A percentile compares a stretch with the other conserved stretches of the same genome.
Evolutionary conservation across 768 basidiomycete genomes (phyloP).

Genomic region (Holtermanniella nyarrowii): DNA sequence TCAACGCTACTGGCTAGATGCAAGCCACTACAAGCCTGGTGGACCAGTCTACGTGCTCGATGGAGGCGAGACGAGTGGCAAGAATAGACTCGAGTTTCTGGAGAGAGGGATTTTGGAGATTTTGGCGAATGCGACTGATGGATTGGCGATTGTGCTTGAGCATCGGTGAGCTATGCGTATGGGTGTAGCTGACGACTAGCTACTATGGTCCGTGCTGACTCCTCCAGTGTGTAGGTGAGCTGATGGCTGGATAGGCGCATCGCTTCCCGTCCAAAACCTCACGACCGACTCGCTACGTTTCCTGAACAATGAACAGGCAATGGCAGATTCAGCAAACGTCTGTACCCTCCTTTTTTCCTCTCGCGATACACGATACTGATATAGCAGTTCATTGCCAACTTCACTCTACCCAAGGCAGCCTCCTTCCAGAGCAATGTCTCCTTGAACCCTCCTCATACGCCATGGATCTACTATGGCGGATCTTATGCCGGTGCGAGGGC

Average conservation of each 20-base stretch:
- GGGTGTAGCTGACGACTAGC: not conserved
- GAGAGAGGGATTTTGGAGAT: constrained; percentile 81
- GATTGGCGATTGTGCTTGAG: constrained; percentile 81
- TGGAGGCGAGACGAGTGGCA: constrained; percentile 84
- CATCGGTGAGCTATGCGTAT: constrained; percentile 53
- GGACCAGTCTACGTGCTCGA: constrained; percentile 85
- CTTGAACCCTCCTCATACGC: constrained; percentile 49
- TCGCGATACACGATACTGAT: constrained; percentile 9
- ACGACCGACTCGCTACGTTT: constrained; percentile 76
- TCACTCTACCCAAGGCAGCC: constrained; percentile 50
- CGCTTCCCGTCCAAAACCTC: constrained; percentile 64
- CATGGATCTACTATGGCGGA: constrained; percentile 65
- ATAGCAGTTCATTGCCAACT: constrained; percentile 60
- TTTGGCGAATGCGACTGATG: constrained; percentile 69
- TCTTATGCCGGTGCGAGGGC: constrained; percentile 89
- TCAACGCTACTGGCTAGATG: constrained; percentile 89
- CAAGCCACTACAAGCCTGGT: constrained; percentile 61
- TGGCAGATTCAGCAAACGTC: constrained; percentile 72
- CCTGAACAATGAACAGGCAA: constrained; percentile 78
- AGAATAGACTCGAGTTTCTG: constrained; percentile 48
- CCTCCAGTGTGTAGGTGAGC: not conserved
- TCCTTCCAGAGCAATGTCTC: constrained; percentile 53
- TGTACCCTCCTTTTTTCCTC: constrained; percentile 1
- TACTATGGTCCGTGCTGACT: not conserved
- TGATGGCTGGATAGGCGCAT: constrained; percentile 47